Conservation (phyloP, 768 basidiomycete species). For the Amanita brunnescens region DNA sequence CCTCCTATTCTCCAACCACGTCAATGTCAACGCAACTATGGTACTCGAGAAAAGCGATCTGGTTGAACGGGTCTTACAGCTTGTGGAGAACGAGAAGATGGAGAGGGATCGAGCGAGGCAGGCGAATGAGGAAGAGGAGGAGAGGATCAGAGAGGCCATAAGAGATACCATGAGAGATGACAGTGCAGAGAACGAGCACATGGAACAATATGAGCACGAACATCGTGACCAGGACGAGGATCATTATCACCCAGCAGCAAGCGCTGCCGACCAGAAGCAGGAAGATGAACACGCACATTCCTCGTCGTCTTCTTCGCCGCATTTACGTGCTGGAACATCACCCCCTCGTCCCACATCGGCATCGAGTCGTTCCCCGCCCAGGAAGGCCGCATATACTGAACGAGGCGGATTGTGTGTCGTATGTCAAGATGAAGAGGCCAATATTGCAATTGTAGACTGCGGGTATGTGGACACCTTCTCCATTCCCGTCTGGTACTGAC, state of each 20-base stretch:
- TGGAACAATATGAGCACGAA: background rate
- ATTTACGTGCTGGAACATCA: background rate
- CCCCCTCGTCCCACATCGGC: background rate
- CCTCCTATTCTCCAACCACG: conserved; percentile 75
- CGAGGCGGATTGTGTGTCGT: conserved; percentile 80
- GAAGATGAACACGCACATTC: too few relatives aligned
- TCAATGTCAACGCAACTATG: conserved; percentile 49
- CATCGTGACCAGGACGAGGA: background rate
- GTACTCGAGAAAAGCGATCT: conserved; percentile 84
- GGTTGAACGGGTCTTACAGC: conserved; percentile 55
- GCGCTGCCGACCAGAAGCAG: too few relatives aligned
- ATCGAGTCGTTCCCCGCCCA: background rate
- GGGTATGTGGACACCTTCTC: conserved; percentile 65
- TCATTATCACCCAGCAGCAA: too few relatives aligned
- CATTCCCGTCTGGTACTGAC: background rate
- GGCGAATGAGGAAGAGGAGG: conserved; percentile 37
- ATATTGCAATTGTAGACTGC: conserved; percentile 91
- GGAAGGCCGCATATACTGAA: conserved; percentile 33
- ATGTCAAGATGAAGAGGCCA: conserved; percentile 92
- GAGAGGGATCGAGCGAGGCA: conserved; percentile 41
- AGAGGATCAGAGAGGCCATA: conserved; percentile 30
- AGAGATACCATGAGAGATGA: conserved; percentile 21
- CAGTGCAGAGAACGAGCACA: background rate
- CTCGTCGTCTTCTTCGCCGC: background rate
- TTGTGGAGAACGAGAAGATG: conserved; percentile 56